Conservation (phyloP, 257 asterid genomes). For the Solanum chilense region DNA sequence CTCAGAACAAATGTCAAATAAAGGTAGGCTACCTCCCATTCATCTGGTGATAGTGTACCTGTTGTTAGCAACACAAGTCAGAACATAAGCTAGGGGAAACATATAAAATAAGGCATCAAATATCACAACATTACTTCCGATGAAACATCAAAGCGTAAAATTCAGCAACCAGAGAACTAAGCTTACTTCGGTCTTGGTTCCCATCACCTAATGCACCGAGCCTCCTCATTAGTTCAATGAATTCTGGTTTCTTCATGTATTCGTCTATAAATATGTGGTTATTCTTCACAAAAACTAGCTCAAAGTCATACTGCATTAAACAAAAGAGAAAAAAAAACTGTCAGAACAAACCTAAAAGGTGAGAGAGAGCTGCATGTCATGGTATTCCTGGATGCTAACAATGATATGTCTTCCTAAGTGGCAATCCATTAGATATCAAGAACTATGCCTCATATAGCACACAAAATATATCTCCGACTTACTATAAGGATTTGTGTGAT, state of each 20-base stretch:
- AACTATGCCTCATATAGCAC: neutral
- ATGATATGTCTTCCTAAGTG: neutral
- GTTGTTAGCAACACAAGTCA: neutral
- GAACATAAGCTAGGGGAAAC: neutral
- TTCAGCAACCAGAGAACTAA: neutral
- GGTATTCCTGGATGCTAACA: neutral
- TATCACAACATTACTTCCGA: neutral
- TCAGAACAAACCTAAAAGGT: neutral
- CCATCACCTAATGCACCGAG: conserved; percentile 96
- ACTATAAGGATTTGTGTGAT: neutral
- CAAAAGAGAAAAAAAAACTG: neutral
- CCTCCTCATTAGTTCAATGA: conserved; percentile 79
- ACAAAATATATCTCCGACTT: neutral
- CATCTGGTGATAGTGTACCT: conserved; percentile 91
- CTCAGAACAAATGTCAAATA: conserved; percentile 67
- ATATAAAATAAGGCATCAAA: neutral
- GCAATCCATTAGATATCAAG: neutral
- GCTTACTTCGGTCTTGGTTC: conserved; percentile 66
- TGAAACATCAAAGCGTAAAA: neutral
- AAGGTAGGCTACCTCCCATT: conserved; percentile 95
- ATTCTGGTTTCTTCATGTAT: conserved; percentile 75
- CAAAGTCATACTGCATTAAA: conserved; percentile 64
- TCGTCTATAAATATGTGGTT: conserved; percentile 68
- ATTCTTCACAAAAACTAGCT: conserved; percentile 74
- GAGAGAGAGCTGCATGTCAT: neutral